phyloP scores from a whole-genome alignment of 768 basidiomycete genomes.

The Crepidotus variabilis region DNA sequence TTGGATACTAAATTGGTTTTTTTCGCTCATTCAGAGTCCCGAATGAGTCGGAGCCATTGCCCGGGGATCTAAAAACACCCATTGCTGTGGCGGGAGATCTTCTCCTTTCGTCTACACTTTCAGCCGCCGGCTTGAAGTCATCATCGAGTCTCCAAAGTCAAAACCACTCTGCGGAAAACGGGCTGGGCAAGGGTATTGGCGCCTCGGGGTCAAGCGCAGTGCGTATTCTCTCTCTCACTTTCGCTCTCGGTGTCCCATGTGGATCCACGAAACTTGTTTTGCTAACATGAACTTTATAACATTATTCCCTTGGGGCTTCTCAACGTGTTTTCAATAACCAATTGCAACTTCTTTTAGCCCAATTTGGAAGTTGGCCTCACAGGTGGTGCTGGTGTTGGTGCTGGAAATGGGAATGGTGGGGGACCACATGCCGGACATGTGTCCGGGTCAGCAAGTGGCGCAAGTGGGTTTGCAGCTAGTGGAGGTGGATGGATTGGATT shows the following conservation, averaged over 20 bases:
- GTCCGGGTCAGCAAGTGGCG: constrained; percentile 3
- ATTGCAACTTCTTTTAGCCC: neutral
- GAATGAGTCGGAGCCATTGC: constrained; percentile 54
- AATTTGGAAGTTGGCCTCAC: constrained; percentile 6
- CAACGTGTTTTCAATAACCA: constrained; percentile 2
- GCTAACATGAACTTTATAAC: neutral
- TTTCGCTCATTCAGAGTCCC: constrained; percentile 38
- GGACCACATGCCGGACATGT: constrained; percentile 6
- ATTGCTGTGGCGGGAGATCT: constrained; percentile 59
- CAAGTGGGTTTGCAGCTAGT: constrained; percentile 10
- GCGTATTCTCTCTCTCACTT: neutral
- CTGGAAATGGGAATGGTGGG: constrained; percentile 5
- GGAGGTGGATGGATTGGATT: constrained; percentile 53
- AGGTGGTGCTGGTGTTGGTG: constrained; percentile 1
- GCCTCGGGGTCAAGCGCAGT: neutral
- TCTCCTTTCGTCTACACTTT: constrained; percentile 36
- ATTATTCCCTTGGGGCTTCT: neutral
- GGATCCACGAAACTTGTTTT: neutral
- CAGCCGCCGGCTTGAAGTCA: neutral
- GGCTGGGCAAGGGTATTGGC: neutral
- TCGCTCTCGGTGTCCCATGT: neutral
- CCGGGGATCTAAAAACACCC: constrained; percentile 56
- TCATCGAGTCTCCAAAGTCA: neutral
- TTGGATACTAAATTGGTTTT: neutral
- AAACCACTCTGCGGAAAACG: neutral